These are phyloP conservation scores for Cicer bijugum DNA, from an alignment of 306 rosid genomes.

Conservation along the genomic window DNA sequence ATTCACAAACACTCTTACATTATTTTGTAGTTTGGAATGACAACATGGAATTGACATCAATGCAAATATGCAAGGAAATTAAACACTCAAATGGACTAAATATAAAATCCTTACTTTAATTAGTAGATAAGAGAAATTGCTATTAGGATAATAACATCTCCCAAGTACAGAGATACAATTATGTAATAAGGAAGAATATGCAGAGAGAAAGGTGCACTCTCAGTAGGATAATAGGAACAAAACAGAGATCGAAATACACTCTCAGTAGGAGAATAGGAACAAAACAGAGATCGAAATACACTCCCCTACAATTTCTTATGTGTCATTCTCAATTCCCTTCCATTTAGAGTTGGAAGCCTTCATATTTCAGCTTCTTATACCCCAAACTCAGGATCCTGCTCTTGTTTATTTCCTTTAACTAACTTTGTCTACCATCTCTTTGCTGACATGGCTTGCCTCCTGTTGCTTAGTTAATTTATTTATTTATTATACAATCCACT, in stretches of 20 bases:
- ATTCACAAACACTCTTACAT: not conserved
- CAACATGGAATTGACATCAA: not conserved
- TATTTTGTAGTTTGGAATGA: not conserved
- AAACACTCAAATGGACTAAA: slow-evolving; percentile 3
- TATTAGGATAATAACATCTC: not conserved
- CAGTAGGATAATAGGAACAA: not conserved
- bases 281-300: too few relatives aligned
- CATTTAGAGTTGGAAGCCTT: slow-evolving; percentile 2
- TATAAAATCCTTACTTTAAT: not conserved
- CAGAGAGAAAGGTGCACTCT: not conserved
- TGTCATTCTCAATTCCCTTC: slow-evolving; percentile 1
- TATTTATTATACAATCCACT: not conserved
- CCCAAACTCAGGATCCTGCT: slow-evolving; percentile 5
- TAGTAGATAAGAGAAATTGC: not conserved
- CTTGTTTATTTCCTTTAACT: slow-evolving; percentile 7
- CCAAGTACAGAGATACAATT: not conserved
- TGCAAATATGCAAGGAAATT: slow-evolving; percentile 1
- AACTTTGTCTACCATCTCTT: not conserved
- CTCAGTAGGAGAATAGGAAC: not conserved
- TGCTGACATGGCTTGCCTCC: not conserved
- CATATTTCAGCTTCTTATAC: not conserved
- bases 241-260: too few relatives aligned
- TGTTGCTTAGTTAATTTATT: not conserved
- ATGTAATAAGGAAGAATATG: not conserved
- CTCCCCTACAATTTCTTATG: not conserved